Percentiles rank a stretch among this genome's conserved stretches.
phyloP scores from a whole-genome alignment of 2,329 filamentous ascomycete species.

The Lojkania enalia region DNA sequence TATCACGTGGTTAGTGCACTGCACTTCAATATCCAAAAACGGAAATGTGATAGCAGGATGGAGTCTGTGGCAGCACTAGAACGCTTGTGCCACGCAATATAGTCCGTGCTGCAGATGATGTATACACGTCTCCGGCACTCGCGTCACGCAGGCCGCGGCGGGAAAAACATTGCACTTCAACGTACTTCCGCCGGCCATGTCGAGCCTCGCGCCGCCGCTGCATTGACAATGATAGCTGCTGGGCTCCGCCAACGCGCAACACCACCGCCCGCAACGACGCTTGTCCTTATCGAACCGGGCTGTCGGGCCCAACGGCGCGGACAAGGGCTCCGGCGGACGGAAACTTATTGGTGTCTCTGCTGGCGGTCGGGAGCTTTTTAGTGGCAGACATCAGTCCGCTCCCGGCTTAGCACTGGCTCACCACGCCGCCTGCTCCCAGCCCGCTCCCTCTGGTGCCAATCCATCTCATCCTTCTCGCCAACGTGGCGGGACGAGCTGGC shows the following conservation, averaged over 20 bases:
- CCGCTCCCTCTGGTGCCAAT: constrained; percentile 9
- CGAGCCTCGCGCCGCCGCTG: constrained; percentile 1
- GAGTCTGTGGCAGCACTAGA: not conserved
- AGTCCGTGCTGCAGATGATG: not conserved
- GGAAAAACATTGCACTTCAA: constrained; percentile 30
- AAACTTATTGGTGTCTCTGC: constrained; percentile 2
- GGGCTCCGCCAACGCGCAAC: too few relatives aligned
- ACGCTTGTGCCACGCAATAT: not conserved
- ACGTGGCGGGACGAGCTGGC: constrained; percentile 29
- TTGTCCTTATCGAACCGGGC: constrained; percentile 12
- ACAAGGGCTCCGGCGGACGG: constrained; percentile 10
- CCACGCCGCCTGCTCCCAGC: constrained; percentile 19
- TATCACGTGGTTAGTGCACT: too few relatives aligned
- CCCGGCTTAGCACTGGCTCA: constrained; percentile 20
- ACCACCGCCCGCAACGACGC: not conserved
- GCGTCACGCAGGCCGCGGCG: constrained; percentile 18
- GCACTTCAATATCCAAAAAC: too few relatives aligned
- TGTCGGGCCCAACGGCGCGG: constrained; percentile 17
- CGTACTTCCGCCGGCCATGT: constrained; percentile 19
- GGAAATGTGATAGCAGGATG: too few relatives aligned
- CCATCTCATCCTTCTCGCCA: constrained; percentile 25
- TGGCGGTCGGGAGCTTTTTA: too few relatives aligned
- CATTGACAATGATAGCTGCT: too few relatives aligned
- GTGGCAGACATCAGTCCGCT: constrained; percentile 29
- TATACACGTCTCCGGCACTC: constrained; percentile 10